Base-by-base conservation (phyloP, 768 basidiomycete species). In the Tricholoma sp. region DNA sequence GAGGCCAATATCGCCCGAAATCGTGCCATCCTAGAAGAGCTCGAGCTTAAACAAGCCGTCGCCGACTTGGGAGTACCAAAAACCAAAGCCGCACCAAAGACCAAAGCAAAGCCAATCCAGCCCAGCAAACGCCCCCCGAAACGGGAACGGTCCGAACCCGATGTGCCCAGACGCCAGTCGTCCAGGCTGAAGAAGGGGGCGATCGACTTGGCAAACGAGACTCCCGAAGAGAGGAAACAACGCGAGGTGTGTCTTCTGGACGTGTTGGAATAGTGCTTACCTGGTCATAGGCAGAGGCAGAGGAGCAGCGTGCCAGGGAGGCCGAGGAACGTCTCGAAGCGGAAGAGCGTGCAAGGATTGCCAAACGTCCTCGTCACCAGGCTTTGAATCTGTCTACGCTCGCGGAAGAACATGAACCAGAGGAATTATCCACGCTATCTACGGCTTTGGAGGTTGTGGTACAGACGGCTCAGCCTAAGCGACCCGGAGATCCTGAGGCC, bases 1-100 rank as follows among this genome's bases (percentile, higher is more conserved):
- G 84, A 89, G 66, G 85, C 83, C 8, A 93, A 91, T 63, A 91
- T 93, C 45, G 89, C 88, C 11, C 80, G 88, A 51, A 94, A 94
- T 66, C 84, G 82, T 42, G 85, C 82, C 3, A 74, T 92, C 8
- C 76, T 94, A 36, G 84, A 88, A 60, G 71, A 89, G 64, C 79
- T 93, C 15, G 82, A 88, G 15, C 75, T 90, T 32, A 79, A 81
- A 62, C 80, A 80, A 61, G 82, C 81, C 1, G 77, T 77, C 36
- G 70, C 74, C 5, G 68, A 72, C 13, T 73, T 89, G 7, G 76
- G 77, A 17, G 63, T 82, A 9, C 66, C 76, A 9, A 70, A 82
- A 68, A 50, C 72, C 66, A 55, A 65, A 49, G 53, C 58, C 5
- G 61, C 70, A 29, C 57, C 70, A 7, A 76, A 74, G 57, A 54